Evolutionary conservation across 1,284 basidiomycete genomes (phyloP), one percentile per base, ranked within the genome.

Genomic region (Ustilago trichophora): DNA sequence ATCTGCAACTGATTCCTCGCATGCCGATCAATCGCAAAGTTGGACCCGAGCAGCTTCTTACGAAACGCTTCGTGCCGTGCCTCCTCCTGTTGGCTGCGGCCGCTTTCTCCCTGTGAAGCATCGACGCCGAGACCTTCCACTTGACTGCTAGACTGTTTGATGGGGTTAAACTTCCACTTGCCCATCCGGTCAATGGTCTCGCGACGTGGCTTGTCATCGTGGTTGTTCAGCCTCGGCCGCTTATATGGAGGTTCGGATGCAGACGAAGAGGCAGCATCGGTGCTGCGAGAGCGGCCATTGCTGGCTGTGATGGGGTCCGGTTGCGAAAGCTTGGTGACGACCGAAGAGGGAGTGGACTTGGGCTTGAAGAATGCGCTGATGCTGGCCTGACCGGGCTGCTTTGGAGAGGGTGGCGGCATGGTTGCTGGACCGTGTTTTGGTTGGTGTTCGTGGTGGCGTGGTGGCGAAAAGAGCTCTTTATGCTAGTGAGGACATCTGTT

Each of bases 291-390:
- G 13, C 38, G 31, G 9, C 42, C 37, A n/a, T 52, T 48, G 31
- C 41, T 29, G 18, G 38, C 12, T 13, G 35, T 27, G 11, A 37
- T 18, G n/a, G 44, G 48, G 26, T 64, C 49, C 6, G 44, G 53
- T 32, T 64, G 60, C n/a, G 53, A 79, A 75, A 18, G 10, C 21
- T 55, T 55, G 21, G 43, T 38, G 37, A 56, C 56, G 33, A 15
- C 8, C 2, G 36, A 3, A 2, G 40, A 27, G 27, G 43, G 26
- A 24, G 32, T 22, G 10, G 47, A 34, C 24, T 69, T 72, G 18
- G 69, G 60, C 21, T 69, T 68, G 55, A 72, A 72, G 49, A 72
- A 72, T 34, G 65, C 53, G 60, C 65, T 68, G 50, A 72, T 65
- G 52, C 51, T 65, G n/a, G 60, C 55, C 27, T 68, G 65, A 0